phyloP scores from a whole-genome alignment of 768 basidiomycete species.

The Asterophora lycoperdoides region DNA sequence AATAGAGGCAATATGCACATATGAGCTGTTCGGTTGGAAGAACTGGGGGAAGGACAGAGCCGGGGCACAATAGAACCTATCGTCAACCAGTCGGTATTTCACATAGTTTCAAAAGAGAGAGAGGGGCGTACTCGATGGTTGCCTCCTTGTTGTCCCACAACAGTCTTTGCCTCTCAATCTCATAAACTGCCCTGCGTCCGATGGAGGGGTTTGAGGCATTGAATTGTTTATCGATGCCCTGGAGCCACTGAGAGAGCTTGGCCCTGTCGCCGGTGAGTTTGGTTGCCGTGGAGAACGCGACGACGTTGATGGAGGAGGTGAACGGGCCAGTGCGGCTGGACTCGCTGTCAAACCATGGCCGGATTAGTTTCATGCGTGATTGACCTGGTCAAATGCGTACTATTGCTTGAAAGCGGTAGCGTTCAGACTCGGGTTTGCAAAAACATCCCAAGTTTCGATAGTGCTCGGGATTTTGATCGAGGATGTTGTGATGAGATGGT shows the following conservation, averaged over 20 bases:
- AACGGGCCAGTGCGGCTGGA: neutral
- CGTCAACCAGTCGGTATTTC: neutral
- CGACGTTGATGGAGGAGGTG: neutral
- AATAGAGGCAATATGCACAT: constrained; percentile 8
- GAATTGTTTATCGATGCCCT: neutral
- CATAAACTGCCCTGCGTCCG: constrained; percentile 1
- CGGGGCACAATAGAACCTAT: neutral
- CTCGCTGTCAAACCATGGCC: neutral
- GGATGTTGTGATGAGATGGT: neutral
- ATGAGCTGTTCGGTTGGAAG: neutral
- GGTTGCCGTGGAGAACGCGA: neutral
- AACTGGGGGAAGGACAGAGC: neutral
- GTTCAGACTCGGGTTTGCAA: neutral
- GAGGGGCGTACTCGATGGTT: neutral
- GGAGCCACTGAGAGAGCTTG: neutral
- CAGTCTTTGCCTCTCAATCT: neutral
- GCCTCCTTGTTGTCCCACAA: neutral
- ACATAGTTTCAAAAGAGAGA: no score
- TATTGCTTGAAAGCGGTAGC: constrained; percentile 1
- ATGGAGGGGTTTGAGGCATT: neutral
- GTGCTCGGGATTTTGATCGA: constrained; percentile 3
- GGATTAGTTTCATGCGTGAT: no score
- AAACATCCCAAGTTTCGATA: constrained; percentile 2
- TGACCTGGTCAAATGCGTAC: neutral
- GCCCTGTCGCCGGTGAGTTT: neutral